Evolutionary conservation across 1,284 basidiomycete genomes (phyloP).

Genomic region (Rhodotorula sp.): DNA sequence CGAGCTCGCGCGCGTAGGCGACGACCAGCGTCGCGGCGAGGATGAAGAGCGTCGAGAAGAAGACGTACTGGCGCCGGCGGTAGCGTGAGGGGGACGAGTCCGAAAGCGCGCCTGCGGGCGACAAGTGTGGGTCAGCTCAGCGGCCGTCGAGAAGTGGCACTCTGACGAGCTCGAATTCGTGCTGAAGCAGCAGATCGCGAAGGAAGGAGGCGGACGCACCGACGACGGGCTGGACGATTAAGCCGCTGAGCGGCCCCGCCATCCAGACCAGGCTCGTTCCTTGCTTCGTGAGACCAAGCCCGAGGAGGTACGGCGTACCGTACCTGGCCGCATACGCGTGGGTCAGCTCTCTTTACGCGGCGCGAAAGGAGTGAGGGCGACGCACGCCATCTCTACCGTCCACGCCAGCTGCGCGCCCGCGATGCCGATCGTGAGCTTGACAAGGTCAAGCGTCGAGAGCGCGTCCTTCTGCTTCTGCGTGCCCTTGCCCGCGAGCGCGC

Average conservation of each 20-base stretch:
- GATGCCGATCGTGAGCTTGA: conserved; percentile 56
- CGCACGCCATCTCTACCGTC: conserved; percentile 85
- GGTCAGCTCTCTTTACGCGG: conserved; percentile 31
- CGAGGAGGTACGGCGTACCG: conserved; percentile 76
- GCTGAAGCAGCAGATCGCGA: no score
- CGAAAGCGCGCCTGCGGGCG: conserved; percentile 36
- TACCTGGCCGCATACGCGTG: conserved; percentile 12
- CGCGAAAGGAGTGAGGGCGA: conserved; percentile 67
- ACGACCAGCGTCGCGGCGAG: conserved; percentile 75
- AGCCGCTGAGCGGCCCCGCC: conserved; percentile 86
- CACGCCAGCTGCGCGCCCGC: conserved; percentile 87
- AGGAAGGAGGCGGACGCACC: conserved; percentile 60
- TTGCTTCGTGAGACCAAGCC: conserved; percentile 84
- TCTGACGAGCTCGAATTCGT: background rate
- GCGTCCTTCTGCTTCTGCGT: no score
- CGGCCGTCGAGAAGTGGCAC: no score
- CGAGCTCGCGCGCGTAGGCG: conserved; percentile 79
- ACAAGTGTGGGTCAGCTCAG: background rate
- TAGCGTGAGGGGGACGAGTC: conserved; percentile 24
- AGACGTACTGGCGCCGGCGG: conserved; percentile 33
- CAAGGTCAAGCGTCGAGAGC: conserved; percentile 7
- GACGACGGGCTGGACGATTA: conserved; percentile 92
- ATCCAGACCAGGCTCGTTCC: conserved; percentile 90
- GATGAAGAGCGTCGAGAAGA: conserved; percentile 25
- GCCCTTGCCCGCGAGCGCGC: no score